Percentiles rank a stretch among this genome's conserved stretches.
Conservation (phyloP, 2,329 filamentous ascomycete genomes). For the Alternaria triticina region DNA sequence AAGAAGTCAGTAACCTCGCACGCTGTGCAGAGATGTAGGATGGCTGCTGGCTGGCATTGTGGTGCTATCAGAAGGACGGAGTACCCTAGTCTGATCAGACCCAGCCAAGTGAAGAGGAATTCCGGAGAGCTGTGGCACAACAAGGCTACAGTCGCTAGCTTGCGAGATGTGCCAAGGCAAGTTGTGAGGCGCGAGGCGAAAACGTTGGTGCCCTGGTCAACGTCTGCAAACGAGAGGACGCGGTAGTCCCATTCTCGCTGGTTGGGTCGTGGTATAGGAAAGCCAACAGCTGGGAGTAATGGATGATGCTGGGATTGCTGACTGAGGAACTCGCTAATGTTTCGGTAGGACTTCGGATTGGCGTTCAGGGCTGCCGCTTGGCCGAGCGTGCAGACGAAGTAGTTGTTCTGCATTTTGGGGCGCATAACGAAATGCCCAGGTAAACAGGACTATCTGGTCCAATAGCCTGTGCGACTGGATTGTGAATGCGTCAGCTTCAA, state of each 20-base stretch:
- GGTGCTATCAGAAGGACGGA: slow-evolving; percentile 64
- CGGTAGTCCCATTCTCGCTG: slow-evolving; percentile 31
- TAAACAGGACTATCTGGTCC: background rate
- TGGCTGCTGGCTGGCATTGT: slow-evolving; percentile 55
- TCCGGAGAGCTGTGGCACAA: slow-evolving; percentile 63
- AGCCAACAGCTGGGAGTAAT: slow-evolving; percentile 58
- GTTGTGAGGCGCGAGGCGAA: slow-evolving; percentile 44
- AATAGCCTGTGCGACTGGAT: background rate
- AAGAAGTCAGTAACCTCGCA: slow-evolving; percentile 55
- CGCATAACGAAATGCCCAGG: background rate
- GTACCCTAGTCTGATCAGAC: slow-evolving; percentile 62
- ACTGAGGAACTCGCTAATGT: slow-evolving; percentile 60
- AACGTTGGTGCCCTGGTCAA: slow-evolving; percentile 42
- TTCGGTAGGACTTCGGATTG: slow-evolving; percentile 49
- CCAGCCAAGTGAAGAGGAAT: slow-evolving; percentile 67
- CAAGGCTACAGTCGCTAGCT: slow-evolving; percentile 55
- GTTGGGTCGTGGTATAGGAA: slow-evolving; percentile 46
- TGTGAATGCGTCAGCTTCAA: background rate
- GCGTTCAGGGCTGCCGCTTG: slow-evolving; percentile 55
- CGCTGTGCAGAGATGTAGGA: slow-evolving; percentile 60
- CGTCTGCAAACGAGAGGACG: slow-evolving; percentile 47
- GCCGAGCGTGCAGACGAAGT: slow-evolving; percentile 68
- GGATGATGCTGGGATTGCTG: slow-evolving; percentile 52
- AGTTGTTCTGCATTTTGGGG: slow-evolving; percentile 50
- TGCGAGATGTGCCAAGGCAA: slow-evolving; percentile 15